Evolutionary conservation across 192 early-diverging fungal species (phyloP), one percentile per base, ranked within the genome.

Genomic region (Mortierella alpina): DNA sequence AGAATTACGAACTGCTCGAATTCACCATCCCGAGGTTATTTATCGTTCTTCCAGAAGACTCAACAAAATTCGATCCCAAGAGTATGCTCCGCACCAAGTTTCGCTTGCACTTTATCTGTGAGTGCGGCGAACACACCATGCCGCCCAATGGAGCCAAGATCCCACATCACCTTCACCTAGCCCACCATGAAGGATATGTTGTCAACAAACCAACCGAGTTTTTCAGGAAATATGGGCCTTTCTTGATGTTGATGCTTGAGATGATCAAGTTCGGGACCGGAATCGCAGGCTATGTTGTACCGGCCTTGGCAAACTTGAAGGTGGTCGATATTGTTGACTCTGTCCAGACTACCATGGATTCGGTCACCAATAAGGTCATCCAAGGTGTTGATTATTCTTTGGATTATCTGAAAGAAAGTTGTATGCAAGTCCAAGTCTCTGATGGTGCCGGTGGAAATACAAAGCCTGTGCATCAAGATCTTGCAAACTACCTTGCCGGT

Each of bases 111-210:
- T 69, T 69, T 51, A 49, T 69, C 20, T 69, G 67, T 46, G 67
- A 69, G 47, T 69, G 67, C 39, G 67, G 67, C 20, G 54, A 59
- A 51, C 67, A 69, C 44, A 69, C 67, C 5, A 49, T 41, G 58
- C 14, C 46, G 31, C 15, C 39, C n/a, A n/a, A n/a, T 17, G 44
- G 31, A 7, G 45, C 31, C 47, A 69, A 60, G 12, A 40, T 13
- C 11, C 67, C 67, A 14, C 45, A 66, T 44, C 13, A 59, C 41
- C 11, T 60, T 17, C 67, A 69, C 57, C 58, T 60, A 3, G 56
- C 67, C 12, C 47, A 60, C 6, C 67, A 69, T 59, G 67, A 69
- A 41, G 67, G 67, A 56, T 69, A 69, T 44, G 23, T 59, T n/a
- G 44, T 69, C 48, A 23, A 23, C 23, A 49, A 60, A 51, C 67